phyloP scores from a whole-genome alignment of 2,329 filamentous ascomycete genomes.

The Fusarium newnesense region DNA sequence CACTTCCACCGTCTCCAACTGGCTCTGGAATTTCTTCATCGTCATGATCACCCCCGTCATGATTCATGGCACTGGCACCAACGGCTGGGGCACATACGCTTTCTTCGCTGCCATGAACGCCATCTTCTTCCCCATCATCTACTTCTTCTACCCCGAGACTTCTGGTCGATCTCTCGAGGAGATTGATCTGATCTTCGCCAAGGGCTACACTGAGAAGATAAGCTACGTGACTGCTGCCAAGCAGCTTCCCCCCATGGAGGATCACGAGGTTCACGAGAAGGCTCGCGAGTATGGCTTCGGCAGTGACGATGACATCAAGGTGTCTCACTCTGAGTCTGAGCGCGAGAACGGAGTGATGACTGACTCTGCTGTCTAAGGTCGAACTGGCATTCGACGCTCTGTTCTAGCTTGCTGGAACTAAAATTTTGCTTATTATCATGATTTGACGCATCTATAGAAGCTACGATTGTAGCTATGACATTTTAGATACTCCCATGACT shows the following conservation, averaged over 20 bases:
- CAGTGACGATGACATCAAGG: slow-evolving; percentile 14
- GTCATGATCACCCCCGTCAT: slow-evolving; percentile 83
- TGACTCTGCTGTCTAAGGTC: slow-evolving; percentile 12
- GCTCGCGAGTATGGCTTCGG: slow-evolving; percentile 24
- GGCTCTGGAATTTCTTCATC: slow-evolving; percentile 76
- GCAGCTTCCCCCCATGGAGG: slow-evolving; percentile 56
- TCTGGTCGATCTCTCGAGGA: slow-evolving; percentile 34
- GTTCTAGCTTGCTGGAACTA: not conserved
- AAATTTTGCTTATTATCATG: not conserved
- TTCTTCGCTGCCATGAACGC: slow-evolving; percentile 64
- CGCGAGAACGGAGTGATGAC: slow-evolving; percentile 15
- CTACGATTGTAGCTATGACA: not conserved
- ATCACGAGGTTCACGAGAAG: slow-evolving; percentile 26
- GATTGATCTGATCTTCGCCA: slow-evolving; percentile 46
- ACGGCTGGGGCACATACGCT: slow-evolving; percentile 62
- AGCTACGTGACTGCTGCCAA: slow-evolving; percentile 68
- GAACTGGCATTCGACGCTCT: not conserved
- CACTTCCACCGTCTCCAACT: slow-evolving; percentile 67
- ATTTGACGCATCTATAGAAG: slow-evolving; percentile 8
- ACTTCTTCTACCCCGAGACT: slow-evolving; percentile 60
- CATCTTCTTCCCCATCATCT: slow-evolving; percentile 60
- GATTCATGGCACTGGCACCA: slow-evolving; percentile 61
- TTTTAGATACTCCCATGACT: slow-evolving; percentile 14
- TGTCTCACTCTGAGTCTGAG: slow-evolving; percentile 11
- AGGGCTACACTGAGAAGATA: slow-evolving; percentile 67